A percentile compares a stretch with the other conserved stretches of the same genome.
phyloP scores from a whole-genome alignment of 306 rosid genomes.

The Begonia fuchsioides region DNA sequence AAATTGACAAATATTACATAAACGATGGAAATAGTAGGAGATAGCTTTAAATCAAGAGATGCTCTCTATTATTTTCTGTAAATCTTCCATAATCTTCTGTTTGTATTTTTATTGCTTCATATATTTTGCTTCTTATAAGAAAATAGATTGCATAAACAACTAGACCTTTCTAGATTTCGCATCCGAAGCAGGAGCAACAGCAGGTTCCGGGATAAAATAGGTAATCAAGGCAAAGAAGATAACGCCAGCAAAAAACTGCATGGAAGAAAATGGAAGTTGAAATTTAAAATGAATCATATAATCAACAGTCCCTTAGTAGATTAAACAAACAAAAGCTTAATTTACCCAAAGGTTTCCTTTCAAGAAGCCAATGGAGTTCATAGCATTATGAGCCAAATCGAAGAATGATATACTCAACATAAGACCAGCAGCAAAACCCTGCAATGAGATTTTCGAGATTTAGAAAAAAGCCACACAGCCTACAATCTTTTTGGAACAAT shows the following conservation, averaged over 20 bases:
- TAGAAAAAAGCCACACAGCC: background rate
- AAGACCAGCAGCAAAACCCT: constrained; percentile 99
- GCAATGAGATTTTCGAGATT: constrained; percentile 9
- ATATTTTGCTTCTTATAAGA: too few relatives aligned
- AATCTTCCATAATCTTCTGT: too few relatives aligned
- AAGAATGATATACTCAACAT: constrained; percentile 95
- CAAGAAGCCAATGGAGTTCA: constrained; percentile 84
- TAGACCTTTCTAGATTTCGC: constrained; percentile 54
- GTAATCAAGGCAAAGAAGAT: constrained; percentile 68
- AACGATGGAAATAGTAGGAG: too few relatives aligned
- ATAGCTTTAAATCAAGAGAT: too few relatives aligned
- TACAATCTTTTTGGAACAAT: too few relatives aligned
- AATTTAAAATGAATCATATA: too few relatives aligned
- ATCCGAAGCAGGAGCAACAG: constrained; percentile 51
- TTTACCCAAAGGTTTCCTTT: constrained; percentile 90
- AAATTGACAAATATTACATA: background rate
- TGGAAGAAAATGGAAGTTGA: too few relatives aligned
- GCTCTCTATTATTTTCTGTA: too few relatives aligned
- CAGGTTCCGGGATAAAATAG: constrained; percentile 82
- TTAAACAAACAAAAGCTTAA: too few relatives aligned
- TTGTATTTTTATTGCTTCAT: too few relatives aligned
- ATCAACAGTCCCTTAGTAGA: too few relatives aligned
- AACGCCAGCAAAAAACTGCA: constrained; percentile 88
- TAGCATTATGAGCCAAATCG: constrained; percentile 94
- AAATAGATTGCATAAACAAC: background rate